Percentiles rank a stretch among this genome's conserved stretches.
Evolutionary conservation across 2,329 filamentous ascomycete genomes (phyloP).

Genomic region (Atkinsonella texensis): DNA sequence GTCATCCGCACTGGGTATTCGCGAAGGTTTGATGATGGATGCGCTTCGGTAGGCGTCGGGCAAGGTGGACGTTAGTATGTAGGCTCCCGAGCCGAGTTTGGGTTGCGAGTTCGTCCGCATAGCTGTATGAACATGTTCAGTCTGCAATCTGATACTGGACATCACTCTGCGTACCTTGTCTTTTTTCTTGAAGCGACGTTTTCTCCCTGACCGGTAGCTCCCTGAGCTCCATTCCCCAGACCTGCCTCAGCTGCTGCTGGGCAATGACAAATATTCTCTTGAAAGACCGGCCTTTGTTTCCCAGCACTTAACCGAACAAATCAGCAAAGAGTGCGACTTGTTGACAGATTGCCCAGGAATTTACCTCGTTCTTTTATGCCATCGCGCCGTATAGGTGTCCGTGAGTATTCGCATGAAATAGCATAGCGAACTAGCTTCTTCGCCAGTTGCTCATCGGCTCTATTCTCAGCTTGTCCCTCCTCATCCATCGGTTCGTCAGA

Average conservation of each 20-base stretch:
- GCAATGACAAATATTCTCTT: slow-evolving; percentile 65
- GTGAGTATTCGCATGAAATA: slow-evolving; percentile 52
- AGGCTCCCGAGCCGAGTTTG: slow-evolving; percentile 52
- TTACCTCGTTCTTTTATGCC: slow-evolving; percentile 53
- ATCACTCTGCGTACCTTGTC: slow-evolving; percentile 46
- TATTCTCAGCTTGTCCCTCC: slow-evolving; percentile 20
- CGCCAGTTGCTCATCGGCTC: slow-evolving; percentile 38
- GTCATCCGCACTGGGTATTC: slow-evolving; percentile 48
- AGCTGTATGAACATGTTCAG: slow-evolving; percentile 15
- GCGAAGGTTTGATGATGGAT: slow-evolving; percentile 55
- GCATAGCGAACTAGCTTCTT: slow-evolving; percentile 60
- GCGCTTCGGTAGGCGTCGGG: slow-evolving; percentile 55
- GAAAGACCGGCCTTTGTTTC: slow-evolving; percentile 57
- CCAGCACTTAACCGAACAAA: slow-evolving; percentile 45
- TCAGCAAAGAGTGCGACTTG: too few relatives aligned
- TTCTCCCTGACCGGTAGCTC: slow-evolving; percentile 77
- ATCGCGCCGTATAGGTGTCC: slow-evolving; percentile 46
- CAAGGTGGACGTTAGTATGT: slow-evolving; percentile 65
- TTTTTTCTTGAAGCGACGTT: slow-evolving; percentile 62
- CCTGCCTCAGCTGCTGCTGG: slow-evolving; percentile 54
- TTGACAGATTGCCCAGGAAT: too few relatives aligned
- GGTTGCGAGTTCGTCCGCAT: slow-evolving; percentile 36
- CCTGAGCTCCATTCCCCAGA: slow-evolving; percentile 87
- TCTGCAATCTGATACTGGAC: background rate
- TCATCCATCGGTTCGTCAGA: slow-evolving; percentile 27